These are phyloP conservation scores for Persicaria tinctoria DNA, from an alignment of 148 eudicot genomes.

Conservation along the genomic window DNA sequence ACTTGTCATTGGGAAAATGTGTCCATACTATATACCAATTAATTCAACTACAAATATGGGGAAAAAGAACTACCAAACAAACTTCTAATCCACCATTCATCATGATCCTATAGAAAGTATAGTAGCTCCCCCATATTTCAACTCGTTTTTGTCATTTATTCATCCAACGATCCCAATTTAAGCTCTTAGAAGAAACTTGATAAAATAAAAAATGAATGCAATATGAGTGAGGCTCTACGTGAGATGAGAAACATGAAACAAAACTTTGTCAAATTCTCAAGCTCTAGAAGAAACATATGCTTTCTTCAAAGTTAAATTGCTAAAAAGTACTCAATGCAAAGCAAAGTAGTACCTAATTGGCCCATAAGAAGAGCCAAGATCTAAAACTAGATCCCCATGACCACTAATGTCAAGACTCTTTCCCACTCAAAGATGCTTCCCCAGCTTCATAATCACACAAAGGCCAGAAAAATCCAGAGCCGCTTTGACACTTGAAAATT, in stretches of 20 bases:
- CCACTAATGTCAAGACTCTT: conserved; percentile 34
- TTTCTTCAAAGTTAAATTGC: neutral
- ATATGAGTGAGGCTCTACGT: neutral
- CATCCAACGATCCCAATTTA: neutral
- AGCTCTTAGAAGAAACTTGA: neutral
- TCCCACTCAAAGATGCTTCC: conserved; percentile 24
- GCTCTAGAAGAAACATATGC: neutral
- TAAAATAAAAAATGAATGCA: neutral
- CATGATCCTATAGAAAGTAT: too few relatives aligned
- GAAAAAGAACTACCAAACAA: too few relatives aligned
- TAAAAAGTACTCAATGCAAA: neutral
- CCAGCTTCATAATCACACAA: conserved; percentile 37
- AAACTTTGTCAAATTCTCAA: neutral
- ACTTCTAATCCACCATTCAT: too few relatives aligned
- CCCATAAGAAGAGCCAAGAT: conserved; percentile 52
- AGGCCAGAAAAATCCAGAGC: conserved; percentile 73
- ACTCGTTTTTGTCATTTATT: neutral
- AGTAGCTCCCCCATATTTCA: too few relatives aligned
- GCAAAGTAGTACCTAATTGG: conserved; percentile 41
- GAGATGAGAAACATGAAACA: neutral
- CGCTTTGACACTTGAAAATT: conserved; percentile 52
- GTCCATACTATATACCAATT: too few relatives aligned
- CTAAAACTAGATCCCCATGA: conserved; percentile 50
- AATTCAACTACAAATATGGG: too few relatives aligned
- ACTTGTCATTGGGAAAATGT: too few relatives aligned